Evolutionary conservation across 176 grass and related monocot genomes (phyloP).

Genomic region (Aegilops longissima): DNA sequence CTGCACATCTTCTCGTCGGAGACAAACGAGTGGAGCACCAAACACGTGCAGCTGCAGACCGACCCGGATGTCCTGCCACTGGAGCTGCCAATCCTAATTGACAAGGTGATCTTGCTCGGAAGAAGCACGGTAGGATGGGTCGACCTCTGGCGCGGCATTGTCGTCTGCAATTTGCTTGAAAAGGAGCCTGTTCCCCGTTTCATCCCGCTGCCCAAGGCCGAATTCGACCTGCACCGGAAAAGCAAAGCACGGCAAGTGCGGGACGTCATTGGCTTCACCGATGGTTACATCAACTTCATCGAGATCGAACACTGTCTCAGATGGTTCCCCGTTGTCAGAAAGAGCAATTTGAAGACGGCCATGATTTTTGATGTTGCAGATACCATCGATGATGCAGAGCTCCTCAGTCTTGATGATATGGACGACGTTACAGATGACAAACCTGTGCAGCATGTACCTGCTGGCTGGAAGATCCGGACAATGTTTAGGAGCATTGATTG

Average conservation of each 20-base stretch:
- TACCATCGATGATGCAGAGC: background rate
- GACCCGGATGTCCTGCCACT: no score
- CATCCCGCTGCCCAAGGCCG: background rate
- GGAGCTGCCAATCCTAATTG: background rate
- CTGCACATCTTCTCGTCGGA: background rate
- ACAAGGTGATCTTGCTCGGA: background rate
- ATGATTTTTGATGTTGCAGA: background rate
- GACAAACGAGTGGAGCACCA: background rate
- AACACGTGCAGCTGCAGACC: background rate
- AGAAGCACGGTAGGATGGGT: no score
- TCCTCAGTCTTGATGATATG: background rate
- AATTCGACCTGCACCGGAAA: background rate
- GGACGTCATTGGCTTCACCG: background rate
- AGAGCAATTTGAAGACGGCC: background rate
- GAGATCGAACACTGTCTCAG: background rate
- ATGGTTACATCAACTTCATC: background rate
- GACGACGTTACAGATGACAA: background rate
- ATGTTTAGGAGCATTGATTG: background rate
- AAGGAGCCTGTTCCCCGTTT: no score
- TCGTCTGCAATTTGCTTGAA: no score
- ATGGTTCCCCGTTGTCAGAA: background rate
- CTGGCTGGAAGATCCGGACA: background rate
- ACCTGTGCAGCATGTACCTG: background rate
- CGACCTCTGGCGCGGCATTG: no score
- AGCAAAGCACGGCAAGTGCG: background rate